Percentiles rank a stretch among this genome's conserved stretches.
phyloP scores from a whole-genome alignment of 352 stramenopile genomes.

The Globisporangium heterothallicum region DNA sequence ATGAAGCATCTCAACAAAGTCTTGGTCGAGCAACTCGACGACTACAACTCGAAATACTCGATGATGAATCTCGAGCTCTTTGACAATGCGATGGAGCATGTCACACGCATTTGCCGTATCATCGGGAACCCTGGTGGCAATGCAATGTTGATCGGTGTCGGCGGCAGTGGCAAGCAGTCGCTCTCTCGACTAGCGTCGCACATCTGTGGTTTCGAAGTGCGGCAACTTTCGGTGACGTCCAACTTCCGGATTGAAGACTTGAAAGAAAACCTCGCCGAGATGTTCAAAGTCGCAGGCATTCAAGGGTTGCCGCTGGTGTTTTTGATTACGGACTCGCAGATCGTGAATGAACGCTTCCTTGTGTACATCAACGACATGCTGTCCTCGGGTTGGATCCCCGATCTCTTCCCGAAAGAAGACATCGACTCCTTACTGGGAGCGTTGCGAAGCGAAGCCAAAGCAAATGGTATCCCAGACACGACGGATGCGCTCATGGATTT shows the following conservation, averaged over 20 bases:
- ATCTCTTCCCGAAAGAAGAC: slow-evolving; percentile 97
- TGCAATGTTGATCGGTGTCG: slow-evolving; percentile 97
- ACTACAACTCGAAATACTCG: slow-evolving; percentile 96
- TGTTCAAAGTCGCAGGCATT: slow-evolving; percentile 95
- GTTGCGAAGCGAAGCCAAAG: slow-evolving; percentile 94
- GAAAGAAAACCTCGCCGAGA: slow-evolving; percentile 95
- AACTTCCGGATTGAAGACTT: slow-evolving; percentile 96
- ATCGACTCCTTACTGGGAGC: slow-evolving; percentile 89
- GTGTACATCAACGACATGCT: slow-evolving; percentile 99
- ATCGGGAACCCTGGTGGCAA: slow-evolving; percentile 96
- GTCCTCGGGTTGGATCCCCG: slow-evolving; percentile 93
- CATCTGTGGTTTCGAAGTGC: slow-evolving; percentile 96
- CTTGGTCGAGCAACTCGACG: slow-evolving; percentile 92
- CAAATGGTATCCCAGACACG: slow-evolving; percentile 90
- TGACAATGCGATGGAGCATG: slow-evolving; percentile 96
- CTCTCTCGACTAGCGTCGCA: slow-evolving; percentile 94
- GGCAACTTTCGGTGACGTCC: slow-evolving; percentile 93
- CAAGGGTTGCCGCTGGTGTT: slow-evolving; percentile 94
- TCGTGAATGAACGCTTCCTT: slow-evolving; percentile 97
- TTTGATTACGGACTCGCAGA: slow-evolving; percentile 98
- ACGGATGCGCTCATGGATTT: slow-evolving; percentile 95
- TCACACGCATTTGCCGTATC: slow-evolving; percentile 95
- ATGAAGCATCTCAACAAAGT: slow-evolving; percentile 88
- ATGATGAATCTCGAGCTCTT: slow-evolving; percentile 99
- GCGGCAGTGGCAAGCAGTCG: slow-evolving; percentile 95